Conservation (phyloP, 2,329 filamentous ascomycete species). For the Penicillium expansum region DNA sequence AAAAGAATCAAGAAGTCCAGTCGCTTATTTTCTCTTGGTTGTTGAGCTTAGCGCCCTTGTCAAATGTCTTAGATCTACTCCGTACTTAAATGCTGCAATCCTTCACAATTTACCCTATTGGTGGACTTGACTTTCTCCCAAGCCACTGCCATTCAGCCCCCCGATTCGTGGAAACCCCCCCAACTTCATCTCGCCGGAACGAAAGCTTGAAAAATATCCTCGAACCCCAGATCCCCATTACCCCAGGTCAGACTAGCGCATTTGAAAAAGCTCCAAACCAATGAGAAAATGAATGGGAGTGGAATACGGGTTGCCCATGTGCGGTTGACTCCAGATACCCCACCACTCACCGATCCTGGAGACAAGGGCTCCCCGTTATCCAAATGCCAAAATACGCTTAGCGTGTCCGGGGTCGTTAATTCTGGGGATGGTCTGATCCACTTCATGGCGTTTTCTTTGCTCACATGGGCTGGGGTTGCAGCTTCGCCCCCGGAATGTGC, state of each 20-base stretch:
- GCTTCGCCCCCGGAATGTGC: slow-evolving; percentile 1
- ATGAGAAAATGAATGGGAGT: slow-evolving; percentile 3
- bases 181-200: slow-evolving; percentile 12
- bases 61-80: not conserved
- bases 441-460: slow-evolving; percentile 10
- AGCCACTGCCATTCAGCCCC: not conserved
- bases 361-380: slow-evolving; percentile 13
- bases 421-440: slow-evolving; percentile 14
- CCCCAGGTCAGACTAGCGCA: slow-evolving; percentile 16
- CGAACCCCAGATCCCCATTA: slow-evolving; percentile 30
- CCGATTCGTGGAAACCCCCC: slow-evolving; percentile 33
- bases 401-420: slow-evolving; percentile 15
- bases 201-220: slow-evolving; percentile 29
- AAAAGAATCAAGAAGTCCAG: not conserved
- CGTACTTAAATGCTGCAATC: not conserved
- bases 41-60: not conserved
- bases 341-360: slow-evolving; percentile 30
- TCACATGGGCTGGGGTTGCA: slow-evolving; percentile 8
- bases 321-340: slow-evolving; percentile 21
- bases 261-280: slow-evolving; percentile 8
- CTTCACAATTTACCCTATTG: slow-evolving; percentile 23
- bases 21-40: slow-evolving; percentile 2
- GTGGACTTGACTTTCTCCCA: slow-evolving; percentile 29
- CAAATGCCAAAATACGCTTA: slow-evolving; percentile 20
- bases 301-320: slow-evolving; percentile 5